Evolutionary conservation across 305 asterid genomes (phyloP).

Genomic region (Striga hermonthica): DNA sequence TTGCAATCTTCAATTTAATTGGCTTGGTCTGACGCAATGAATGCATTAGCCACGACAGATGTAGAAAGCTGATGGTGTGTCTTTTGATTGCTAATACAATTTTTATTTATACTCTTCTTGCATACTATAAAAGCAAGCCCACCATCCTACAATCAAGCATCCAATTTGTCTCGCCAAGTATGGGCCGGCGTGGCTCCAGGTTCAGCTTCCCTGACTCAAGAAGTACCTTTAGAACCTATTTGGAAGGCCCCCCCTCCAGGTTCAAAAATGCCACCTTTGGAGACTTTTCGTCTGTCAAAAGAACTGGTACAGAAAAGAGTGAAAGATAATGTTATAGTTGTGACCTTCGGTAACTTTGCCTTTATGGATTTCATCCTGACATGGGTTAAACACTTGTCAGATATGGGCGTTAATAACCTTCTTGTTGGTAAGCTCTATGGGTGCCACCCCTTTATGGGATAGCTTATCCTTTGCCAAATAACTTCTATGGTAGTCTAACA

Average conservation of each 20-base stretch:
- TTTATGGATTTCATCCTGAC: slow-evolving; percentile 97
- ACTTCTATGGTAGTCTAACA: slow-evolving; percentile 24
- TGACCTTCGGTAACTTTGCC: slow-evolving; percentile 94
- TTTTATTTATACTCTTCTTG: slow-evolving; percentile 11
- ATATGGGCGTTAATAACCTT: slow-evolving; percentile 82
- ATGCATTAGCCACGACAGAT: slow-evolving; percentile 10
- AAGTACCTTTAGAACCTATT: slow-evolving; percentile 46
- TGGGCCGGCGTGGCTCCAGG: slow-evolving; percentile 30
- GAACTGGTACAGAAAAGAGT: slow-evolving; percentile 76
- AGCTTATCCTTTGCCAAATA: slow-evolving; percentile 23
- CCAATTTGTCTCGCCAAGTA: slow-evolving; percentile 43
- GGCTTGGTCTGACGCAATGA: slow-evolving; percentile 9
- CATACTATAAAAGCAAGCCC: slow-evolving; percentile 38
- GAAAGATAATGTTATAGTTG: slow-evolving; percentile 65
- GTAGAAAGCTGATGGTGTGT: background rate
- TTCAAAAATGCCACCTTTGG: slow-evolving; percentile 75
- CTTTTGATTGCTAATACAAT: background rate
- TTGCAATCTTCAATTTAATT: background rate
- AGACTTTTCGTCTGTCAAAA: slow-evolving; percentile 70
- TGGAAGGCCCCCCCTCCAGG: slow-evolving; percentile 82
- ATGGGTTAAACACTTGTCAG: slow-evolving; percentile 94
- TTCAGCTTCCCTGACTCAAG: slow-evolving; percentile 32
- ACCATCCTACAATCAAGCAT: slow-evolving; percentile 37
- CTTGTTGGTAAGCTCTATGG: slow-evolving; percentile 68
- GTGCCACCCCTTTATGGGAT: slow-evolving; percentile 24